These are phyloP conservation scores for Colletotrichum sp. DNA, from an alignment of 2,329 filamentous ascomycete genomes.

Conservation along the genomic window DNA sequence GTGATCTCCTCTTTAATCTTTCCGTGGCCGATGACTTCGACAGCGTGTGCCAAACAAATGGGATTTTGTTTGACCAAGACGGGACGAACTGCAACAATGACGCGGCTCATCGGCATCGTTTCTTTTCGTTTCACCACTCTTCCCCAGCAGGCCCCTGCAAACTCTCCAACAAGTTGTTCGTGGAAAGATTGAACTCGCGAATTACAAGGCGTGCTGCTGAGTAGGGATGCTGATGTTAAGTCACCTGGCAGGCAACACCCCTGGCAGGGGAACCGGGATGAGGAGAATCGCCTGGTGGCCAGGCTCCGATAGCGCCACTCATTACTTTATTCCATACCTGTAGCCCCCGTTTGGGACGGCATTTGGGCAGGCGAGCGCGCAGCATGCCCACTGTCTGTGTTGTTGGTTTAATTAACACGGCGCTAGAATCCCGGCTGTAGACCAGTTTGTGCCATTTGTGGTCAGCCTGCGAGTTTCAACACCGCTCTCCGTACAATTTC, in stretches of 20 bases:
- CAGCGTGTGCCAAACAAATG: neutral
- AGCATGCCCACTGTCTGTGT: neutral
- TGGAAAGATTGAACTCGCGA: neutral
- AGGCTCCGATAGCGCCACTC: constrained; percentile 3
- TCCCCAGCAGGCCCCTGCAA: neutral
- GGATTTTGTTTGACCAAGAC: neutral
- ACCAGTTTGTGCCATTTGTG: neutral
- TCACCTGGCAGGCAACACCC: neutral
- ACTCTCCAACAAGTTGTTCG: neutral
- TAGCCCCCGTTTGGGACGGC: neutral
- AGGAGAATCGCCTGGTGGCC: neutral
- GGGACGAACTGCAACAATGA: constrained; percentile 1
- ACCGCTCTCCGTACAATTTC: neutral
- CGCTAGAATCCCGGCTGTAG: neutral
- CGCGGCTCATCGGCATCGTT: constrained; percentile 1
- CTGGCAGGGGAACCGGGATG: neutral
- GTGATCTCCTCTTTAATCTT: neutral
- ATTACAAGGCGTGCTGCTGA: neutral
- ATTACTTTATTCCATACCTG: constrained; percentile 5
- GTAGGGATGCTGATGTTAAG: neutral
- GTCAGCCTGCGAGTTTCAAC: neutral
- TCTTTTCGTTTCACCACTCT: constrained; percentile 8
- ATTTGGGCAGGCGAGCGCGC: neutral
- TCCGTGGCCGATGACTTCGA: neutral
- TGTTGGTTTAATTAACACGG: constrained; percentile 10